Evolutionary conservation across 768 basidiomycete species (phyloP), one percentile per base, ranked within the genome.

Genomic region (Mycena vitilis): DNA sequence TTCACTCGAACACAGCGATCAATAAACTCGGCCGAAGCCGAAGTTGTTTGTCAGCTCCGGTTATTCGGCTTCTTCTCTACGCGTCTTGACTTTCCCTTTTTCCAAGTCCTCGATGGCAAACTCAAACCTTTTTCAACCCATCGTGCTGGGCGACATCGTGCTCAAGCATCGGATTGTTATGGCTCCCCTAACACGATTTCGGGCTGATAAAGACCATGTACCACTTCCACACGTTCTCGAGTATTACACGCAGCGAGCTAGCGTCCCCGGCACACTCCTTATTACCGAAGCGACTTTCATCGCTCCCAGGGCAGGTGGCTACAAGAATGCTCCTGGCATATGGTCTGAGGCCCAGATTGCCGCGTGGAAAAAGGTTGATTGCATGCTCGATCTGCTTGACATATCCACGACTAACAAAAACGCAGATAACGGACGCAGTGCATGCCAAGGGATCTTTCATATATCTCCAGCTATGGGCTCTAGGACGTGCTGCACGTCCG

Each of bases 211-310:
- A 5, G 42, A 60, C 1, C 65, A 72, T 44, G 60, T 70, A 5
- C 72, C 73, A 38, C 60, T 79, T 5, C 77, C 78, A 11, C 70
- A 84, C 5, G 79, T 80, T 20, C 75, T 78, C 52, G 76, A 80
- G 25, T 88, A 87, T 74, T 88, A 88, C 67, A 56, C 76, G 4
- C 88, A 88, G 70, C 82, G 87, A 0, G 81, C 79, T 4, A 78
- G 79, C 30, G 72, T 76, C 0, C 84, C 86, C 0, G 89, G 89
- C 0, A 89, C 86, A 0, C 77, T 91, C 18, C 78, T 88, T 47
- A 82, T 92, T 61, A 77, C 87, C 1, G 89, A 92, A 76, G 90
- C 82, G 0, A 89, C 88, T 1, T 78, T 83, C 58, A 85, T 92
- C 53, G 82, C 85, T 0, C 74, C 78, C 1, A 70, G 82, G 16